Evolutionary conservation across 257 asterid species (phyloP).

Genomic region (Handroanthus guayacan): DNA sequence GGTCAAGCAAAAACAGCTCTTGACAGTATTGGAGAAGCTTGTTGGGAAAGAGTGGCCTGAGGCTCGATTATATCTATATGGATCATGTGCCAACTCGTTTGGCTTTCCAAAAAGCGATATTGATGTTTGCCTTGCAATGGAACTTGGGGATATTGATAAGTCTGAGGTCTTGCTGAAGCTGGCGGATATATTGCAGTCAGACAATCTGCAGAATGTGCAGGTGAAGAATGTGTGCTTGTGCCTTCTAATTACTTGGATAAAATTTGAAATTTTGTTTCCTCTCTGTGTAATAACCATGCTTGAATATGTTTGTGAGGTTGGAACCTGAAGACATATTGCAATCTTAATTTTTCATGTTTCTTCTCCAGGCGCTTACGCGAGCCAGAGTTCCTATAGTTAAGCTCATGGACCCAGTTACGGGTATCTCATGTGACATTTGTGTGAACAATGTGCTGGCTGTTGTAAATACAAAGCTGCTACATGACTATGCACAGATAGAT

Average conservation of each 20-base stretch:
- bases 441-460: slow-evolving; percentile 91
- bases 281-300: neutral
- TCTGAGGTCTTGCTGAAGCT: slow-evolving; percentile 77
- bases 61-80: slow-evolving; percentile 81
- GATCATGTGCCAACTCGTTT: slow-evolving; percentile 97
- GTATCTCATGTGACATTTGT: slow-evolving; percentile 90
- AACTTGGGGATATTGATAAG: slow-evolving; percentile 61
- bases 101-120: slow-evolving; percentile 93
- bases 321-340: neutral
- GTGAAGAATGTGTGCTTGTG: slow-evolving; percentile 38
- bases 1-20: slow-evolving; percentile 78
- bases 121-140: slow-evolving; percentile 87
- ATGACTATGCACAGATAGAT: slow-evolving; percentile 88
- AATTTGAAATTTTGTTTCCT: neutral
- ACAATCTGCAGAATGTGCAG: slow-evolving; percentile 91
- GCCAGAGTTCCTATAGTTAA: slow-evolving; percentile 97
- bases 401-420: slow-evolving; percentile 96
- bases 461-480: slow-evolving; percentile 88
- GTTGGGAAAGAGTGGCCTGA: slow-evolving; percentile 84
- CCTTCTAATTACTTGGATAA: neutral
- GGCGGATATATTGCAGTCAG: slow-evolving; percentile 78
- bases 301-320: neutral
- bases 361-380: slow-evolving; percentile 88
- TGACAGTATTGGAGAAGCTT: slow-evolving; percentile 65
- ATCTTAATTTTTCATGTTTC: slow-evolving; percentile 27